These are phyloP conservation scores for Vitis labrusca DNA, from an alignment of 164 flowering plant species.

Conservation along the genomic window DNA sequence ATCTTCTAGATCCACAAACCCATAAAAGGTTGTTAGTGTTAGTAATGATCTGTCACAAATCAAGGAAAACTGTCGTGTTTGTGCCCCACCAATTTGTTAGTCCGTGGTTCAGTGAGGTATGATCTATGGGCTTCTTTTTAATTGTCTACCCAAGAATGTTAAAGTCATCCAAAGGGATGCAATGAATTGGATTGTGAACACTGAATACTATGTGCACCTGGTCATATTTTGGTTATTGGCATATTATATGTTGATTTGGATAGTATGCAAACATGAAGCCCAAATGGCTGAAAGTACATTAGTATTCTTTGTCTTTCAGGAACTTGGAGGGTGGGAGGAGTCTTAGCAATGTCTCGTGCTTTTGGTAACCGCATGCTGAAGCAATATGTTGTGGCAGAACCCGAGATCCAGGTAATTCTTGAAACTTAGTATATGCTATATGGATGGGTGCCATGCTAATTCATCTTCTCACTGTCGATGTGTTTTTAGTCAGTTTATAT, in stretches of 20 bases:
- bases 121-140: too few species aligned
- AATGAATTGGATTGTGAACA: background rate
- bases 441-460: background rate
- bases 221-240: background rate
- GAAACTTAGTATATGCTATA: background rate
- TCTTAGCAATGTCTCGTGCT: conserved; percentile 99
- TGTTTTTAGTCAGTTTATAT: background rate
- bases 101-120: background rate
- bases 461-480: background rate
- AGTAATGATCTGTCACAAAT: background rate
- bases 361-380: conserved; percentile 96
- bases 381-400: conserved; percentile 95
- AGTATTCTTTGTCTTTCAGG: conserved; percentile 41
- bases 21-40: background rate
- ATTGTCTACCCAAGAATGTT: too few species aligned
- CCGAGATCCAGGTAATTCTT: conserved; percentile 88
- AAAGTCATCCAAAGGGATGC: too few species aligned
- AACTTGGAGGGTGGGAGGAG: conserved; percentile 99
- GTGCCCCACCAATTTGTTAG: background rate
- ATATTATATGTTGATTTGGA: background rate
- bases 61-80: background rate
- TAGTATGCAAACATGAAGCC: background rate
- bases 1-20: background rate
- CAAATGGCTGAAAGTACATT: background rate
- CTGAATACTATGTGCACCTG: background rate